Evolutionary conservation across 1,284 basidiomycete species (phyloP).

Genomic region (Ceratorhiza oryzae-sativae): DNA sequence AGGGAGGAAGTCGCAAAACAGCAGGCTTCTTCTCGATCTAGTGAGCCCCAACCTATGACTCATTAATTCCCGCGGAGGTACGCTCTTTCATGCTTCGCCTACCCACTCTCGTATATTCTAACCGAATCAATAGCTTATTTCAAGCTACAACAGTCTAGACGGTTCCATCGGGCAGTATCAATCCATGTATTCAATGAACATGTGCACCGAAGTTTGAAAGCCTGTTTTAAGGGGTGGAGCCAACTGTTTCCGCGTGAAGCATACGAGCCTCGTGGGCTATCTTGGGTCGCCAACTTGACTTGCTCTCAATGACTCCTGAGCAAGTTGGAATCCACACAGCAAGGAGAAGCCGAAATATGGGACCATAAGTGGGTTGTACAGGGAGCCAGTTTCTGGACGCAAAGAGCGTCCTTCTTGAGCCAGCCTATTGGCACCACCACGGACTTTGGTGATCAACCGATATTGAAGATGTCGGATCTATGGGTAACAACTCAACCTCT

Average conservation of each 20-base stretch:
- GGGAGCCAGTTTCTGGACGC: no score
- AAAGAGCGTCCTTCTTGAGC: neutral
- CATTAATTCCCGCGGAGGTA: constrained; percentile 17
- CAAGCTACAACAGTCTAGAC: neutral
- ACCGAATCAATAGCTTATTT: neutral
- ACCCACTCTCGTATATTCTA: neutral
- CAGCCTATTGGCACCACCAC: no score
- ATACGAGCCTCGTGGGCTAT: neutral
- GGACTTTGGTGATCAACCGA: no score
- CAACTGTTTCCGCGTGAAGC: neutral
- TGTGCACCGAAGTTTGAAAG: constrained; percentile 9
- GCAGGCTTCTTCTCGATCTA: constrained; percentile 31
- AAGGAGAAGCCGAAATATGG: no score
- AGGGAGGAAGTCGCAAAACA: constrained; percentile 37
- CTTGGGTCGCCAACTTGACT: neutral
- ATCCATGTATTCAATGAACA: constrained; percentile 7
- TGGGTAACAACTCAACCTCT: constrained; percentile 69
- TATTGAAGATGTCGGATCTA: constrained; percentile 75
- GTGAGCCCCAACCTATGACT: constrained; percentile 34
- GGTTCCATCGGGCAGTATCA: no score
- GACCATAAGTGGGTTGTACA: no score
- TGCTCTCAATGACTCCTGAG: no score
- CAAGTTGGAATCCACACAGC: no score
- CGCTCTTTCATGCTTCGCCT: neutral
- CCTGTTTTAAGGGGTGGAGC: neutral